Base-by-base conservation (phyloP, 306 rosid genomes). In the Glycine soja region DNA sequence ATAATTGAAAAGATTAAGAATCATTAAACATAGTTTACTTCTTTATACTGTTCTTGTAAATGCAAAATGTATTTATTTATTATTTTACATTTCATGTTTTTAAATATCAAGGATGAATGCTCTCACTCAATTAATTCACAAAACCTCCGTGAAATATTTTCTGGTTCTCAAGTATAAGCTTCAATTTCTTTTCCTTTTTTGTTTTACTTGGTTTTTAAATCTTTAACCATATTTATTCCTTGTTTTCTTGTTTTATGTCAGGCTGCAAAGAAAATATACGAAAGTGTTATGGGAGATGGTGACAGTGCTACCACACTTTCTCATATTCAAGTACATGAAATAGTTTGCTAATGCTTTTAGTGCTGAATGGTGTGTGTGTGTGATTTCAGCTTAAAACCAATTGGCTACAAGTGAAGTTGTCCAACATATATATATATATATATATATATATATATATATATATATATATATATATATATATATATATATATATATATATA, bases 261-360 rank as follows among this genome's bases (percentile, higher is more conserved):
- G 99, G 88, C 98, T 66, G 97, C 99, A 36, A 95, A 91, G 92
- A 95, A 87, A 89, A 88, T 95, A 77, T 89, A 95, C 65, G 98
- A 95, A 87, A 81, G 86, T 88, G 89, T 95, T 75, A 73, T 95
- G 74, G 95, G 92, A 64, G 97, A 93, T 75, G 90, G 92, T 46
- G 90, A 69, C 53, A 88, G 74, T 71, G 86, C 94, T 52, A 87
- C 98, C 0, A 79, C 99, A 75, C 98, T 95, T 81, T 81, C 97
- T 30, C 99, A 93, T 89, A 93, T 93, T 87, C 99, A 95, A 89
- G 99, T 93, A 88, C 47, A 82, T 85, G 51, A 66, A 57, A 14
- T 79, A 14, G 45, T 79, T 74, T 50, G 61, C 42, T 53, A 10
- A 12, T 75, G 43, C 14, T 67, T 61, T 69, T 42, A 84, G 30